Base-by-base conservation (phyloP, 176 grass and related monocot species). In the Carex parvula region DNA sequence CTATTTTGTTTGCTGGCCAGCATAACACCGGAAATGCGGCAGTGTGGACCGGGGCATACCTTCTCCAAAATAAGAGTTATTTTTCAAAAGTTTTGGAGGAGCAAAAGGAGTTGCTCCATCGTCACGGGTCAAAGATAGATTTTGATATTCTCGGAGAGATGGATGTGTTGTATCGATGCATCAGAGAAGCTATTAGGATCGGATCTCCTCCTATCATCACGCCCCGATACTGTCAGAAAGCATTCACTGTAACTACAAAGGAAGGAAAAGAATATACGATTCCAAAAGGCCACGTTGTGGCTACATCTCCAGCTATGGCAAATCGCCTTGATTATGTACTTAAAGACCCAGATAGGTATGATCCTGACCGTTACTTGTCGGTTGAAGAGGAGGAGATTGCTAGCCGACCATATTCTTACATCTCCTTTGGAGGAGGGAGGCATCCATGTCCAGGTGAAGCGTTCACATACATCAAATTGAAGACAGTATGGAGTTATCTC, bases 171-270 rank as follows among this genome's bases (percentile, higher is more conserved):
- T 48, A 48, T 11, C 9, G 9, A 48, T 48, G 90, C 80, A 85
- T 95, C 87, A 92, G 82, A 85, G 90, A 92, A 82, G 70, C 79
- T 0, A 83, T 95, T 1, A 86, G 88, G 39, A 61, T 95, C 4
- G 87, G 92, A 44, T 85, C 88, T 3, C 84, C 87, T 6, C 55
- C 82, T 62, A 72, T 87, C 65, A 32, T 90, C 88, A 53, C 88
- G 26, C 24, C 90, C 26, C 93, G 88, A 15, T 77, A 89, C 52
- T 91, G 83, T 2, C 88, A 84, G 2, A 71, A 11, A 54, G 37
- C 84, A 54, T 94, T 94, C 88, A 30, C 64, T 3, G 79, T 90
- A 15, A 89, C 72, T n/a, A 71, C 86, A 0, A 83, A 21, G 66
- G 88, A 92, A 54, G 93, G 90, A 4, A 73, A 79, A 29, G 88